Conservation (phyloP, 1,284 basidiomycete species). For the Cutaneotrichosporon cavernicola region DNA sequence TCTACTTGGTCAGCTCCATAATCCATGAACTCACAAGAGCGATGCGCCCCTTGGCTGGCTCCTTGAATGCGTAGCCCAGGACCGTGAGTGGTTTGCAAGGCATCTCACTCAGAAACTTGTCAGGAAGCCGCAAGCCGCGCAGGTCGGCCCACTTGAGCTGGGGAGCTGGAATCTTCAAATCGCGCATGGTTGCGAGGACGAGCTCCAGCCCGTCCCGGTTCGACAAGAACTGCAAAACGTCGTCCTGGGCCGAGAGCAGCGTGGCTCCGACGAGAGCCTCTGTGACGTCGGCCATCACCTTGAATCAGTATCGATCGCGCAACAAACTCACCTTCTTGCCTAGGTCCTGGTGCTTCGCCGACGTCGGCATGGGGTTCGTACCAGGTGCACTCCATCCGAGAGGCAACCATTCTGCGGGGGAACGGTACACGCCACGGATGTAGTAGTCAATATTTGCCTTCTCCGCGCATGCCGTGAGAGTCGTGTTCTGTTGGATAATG, state of each 20-base stretch:
- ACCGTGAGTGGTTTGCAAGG: constrained; percentile 19
- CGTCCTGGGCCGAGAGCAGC: constrained; percentile 30
- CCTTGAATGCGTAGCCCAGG: constrained; percentile 36
- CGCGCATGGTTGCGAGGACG: constrained; percentile 31
- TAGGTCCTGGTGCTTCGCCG: neutral
- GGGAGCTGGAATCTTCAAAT: constrained; percentile 26
- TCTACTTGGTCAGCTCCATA: neutral
- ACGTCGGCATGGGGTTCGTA: neutral
- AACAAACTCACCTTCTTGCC: constrained; percentile 41
- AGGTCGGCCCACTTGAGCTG: constrained; percentile 27
- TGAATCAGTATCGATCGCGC: neutral
- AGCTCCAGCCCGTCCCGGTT: constrained; percentile 25
- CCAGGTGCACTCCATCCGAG: constrained; percentile 29
- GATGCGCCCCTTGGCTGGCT: constrained; percentile 18
- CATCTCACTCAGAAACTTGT: neutral
- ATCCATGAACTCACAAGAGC: constrained; percentile 26
- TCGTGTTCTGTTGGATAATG: constrained; percentile 27
- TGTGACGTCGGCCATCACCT: constrained; percentile 45
- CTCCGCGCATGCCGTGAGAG: constrained; percentile 26
- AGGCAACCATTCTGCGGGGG: constrained; percentile 36
- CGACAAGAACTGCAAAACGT: neutral
- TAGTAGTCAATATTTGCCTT: constrained; percentile 33
- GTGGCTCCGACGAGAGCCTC: constrained; percentile 45
- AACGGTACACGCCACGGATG: constrained; percentile 29
- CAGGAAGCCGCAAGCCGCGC: neutral